A percentile compares a stretch with the other conserved stretches of the same genome.
phyloP scores from a whole-genome alignment of 805 yeast species.

The Hanseniaspora jakobsenii region DNA sequence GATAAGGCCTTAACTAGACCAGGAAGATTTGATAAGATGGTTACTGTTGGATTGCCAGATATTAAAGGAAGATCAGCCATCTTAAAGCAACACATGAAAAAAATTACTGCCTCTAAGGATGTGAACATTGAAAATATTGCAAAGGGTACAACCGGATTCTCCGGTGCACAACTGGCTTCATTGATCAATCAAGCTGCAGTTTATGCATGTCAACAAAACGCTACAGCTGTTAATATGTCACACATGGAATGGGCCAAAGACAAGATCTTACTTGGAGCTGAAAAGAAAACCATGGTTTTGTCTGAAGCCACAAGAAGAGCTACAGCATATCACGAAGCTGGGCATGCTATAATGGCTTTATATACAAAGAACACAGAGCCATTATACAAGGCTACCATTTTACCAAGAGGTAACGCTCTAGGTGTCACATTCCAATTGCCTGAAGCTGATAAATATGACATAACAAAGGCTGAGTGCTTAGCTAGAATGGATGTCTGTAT shows the following conservation, averaged over 20 bases:
- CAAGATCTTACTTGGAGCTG: conserved; percentile 95
- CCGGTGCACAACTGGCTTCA: conserved; percentile 96
- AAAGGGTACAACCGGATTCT: conserved; percentile 92
- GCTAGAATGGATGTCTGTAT: conserved; percentile 93
- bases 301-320: conserved; percentile 88
- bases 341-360: conserved; percentile 97
- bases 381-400: conserved; percentile 87
- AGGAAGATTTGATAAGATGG: conserved; percentile 93
- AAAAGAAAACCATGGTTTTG: conserved; percentile 91
- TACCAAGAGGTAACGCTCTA: conserved; percentile 92
- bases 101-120: conserved; percentile 70
- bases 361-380: conserved; percentile 91
- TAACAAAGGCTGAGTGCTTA: conserved; percentile 75
- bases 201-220: conserved; percentile 85
- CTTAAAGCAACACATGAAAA: conserved; percentile 78
- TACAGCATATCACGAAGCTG: conserved; percentile 98
- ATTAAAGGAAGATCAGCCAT: conserved; percentile 95
- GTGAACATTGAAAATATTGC: conserved; percentile 88
- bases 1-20: conserved; percentile 98
- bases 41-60: conserved; percentile 90
- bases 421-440: conserved; percentile 97
- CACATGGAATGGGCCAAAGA: conserved; percentile 99
- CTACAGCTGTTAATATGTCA: conserved; percentile 74
- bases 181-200: conserved; percentile 97
- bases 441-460: conserved; percentile 94